These are phyloP conservation scores for Neopestalotiopsis sp. DNA, from an alignment of 2,329 filamentous ascomycete species.

Conservation along the genomic window DNA sequence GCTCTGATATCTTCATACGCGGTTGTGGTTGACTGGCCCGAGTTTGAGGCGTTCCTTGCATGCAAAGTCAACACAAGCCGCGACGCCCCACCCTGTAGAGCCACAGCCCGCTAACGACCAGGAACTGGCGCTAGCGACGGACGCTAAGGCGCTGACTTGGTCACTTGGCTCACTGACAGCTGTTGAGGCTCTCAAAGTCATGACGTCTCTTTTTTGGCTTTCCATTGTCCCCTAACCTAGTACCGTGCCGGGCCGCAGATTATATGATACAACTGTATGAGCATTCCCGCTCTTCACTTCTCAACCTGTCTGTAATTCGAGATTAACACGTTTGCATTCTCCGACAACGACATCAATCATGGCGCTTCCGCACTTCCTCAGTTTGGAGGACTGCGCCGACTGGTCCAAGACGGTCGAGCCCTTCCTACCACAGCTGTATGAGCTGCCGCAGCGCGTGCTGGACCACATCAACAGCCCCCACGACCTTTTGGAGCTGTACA, in stretches of 20 bases:
- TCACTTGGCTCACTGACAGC: not conserved
- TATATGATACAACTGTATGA: not conserved
- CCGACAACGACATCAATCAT: constrained; percentile 46
- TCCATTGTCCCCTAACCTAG: not conserved
- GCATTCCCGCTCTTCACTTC: not conserved
- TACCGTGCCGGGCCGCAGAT: not conserved
- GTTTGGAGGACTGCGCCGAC: constrained; percentile 76
- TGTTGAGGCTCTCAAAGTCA: not conserved
- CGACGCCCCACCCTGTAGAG: not conserved
- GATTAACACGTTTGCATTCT: not conserved
- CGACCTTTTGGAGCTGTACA: constrained; percentile 74
- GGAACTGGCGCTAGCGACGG: not conserved
- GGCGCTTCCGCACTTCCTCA: constrained; percentile 74
- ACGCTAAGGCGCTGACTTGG: not conserved
- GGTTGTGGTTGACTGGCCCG: not conserved
- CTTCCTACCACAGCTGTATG: constrained; percentile 72
- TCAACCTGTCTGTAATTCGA: not conserved
- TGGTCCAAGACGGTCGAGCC: constrained; percentile 77
- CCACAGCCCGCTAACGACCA: not conserved
- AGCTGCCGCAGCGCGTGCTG: constrained; percentile 70
- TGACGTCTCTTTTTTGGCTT: constrained; percentile 10
- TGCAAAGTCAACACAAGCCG: constrained; percentile 10
- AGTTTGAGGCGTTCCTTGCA: not conserved
- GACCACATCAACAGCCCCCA: constrained; percentile 65
- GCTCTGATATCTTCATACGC: not conserved